phyloP scores from a whole-genome alignment of 176 grass and related monocot species.

The Phyllostachys edulis region DNA sequence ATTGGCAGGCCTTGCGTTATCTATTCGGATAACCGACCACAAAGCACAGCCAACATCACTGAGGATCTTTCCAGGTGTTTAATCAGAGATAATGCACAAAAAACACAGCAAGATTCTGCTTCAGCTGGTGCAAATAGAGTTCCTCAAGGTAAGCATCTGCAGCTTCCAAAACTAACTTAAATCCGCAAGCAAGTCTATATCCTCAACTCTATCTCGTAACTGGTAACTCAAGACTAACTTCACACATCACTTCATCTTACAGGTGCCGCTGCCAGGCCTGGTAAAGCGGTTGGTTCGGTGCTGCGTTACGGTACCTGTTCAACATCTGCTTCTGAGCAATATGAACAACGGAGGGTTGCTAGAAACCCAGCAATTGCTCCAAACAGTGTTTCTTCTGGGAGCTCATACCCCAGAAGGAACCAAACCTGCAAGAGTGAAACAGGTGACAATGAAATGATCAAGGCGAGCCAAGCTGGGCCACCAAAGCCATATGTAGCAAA shows the following conservation, averaged over 20 bases:
- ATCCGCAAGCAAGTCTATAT: not conserved
- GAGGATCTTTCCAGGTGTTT: constrained; percentile 86
- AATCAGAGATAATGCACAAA: constrained; percentile 67
- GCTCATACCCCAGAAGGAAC: constrained; percentile 72
- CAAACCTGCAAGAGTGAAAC: constrained; percentile 82
- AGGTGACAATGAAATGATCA: constrained; percentile 57
- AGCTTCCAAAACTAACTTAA: not conserved
- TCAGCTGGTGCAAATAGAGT: constrained; percentile 48
- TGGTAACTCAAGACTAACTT: constrained; percentile 4
- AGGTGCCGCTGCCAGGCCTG: constrained; percentile 58
- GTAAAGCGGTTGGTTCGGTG: constrained; percentile 56
- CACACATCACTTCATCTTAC: constrained; percentile 24
- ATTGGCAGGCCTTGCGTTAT: constrained; percentile 66
- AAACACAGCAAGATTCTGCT: constrained; percentile 42
- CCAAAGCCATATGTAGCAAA: constrained; percentile 55
- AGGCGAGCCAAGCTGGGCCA: constrained; percentile 37
- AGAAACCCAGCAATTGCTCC: constrained; percentile 46
- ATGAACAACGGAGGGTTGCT: constrained; percentile 61
- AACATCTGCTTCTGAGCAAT: constrained; percentile 39
- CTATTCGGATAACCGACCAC: constrained; percentile 57
- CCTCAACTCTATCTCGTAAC: not conserved
- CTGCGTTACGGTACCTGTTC: constrained; percentile 44
- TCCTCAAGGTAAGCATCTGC: constrained; percentile 46
- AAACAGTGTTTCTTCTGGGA: constrained; percentile 54
- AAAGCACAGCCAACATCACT: constrained; percentile 54